These are phyloP conservation scores for Naganishia vaughanmartiniae DNA, from an alignment of 768 basidiomycete species.

Conservation along the genomic window DNA sequence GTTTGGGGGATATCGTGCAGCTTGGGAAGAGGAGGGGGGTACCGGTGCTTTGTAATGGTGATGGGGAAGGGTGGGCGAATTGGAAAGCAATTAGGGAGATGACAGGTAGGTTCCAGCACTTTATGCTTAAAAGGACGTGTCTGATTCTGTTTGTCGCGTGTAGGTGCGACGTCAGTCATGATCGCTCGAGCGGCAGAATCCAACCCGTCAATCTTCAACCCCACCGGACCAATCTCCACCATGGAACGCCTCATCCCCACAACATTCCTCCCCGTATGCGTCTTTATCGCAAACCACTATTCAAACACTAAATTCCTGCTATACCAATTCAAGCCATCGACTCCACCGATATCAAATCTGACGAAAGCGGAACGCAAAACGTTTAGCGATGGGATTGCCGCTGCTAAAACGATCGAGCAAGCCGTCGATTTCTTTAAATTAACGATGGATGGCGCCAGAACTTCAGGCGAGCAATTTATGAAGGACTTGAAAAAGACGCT, in stretches of 20 bases:
- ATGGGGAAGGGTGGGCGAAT: conserved; percentile 76
- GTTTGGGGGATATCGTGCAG: conserved; percentile 79
- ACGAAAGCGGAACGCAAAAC: conserved; percentile 63
- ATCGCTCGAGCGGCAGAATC: conserved; percentile 91
- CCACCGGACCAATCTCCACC: conserved; percentile 61
- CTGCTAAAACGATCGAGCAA: conserved; percentile 58
- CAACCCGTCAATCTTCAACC: conserved; percentile 83
- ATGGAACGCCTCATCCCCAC: conserved; percentile 72
- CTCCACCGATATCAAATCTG: conserved; percentile 55
- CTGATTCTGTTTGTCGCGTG: conserved; percentile 6
- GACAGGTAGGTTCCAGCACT: conserved; percentile 61
- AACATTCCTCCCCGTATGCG: conserved; percentile 52
- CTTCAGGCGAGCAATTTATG: conserved; percentile 12
- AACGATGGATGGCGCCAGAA: conserved; percentile 10
- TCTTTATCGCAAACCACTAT: conserved; percentile 76
- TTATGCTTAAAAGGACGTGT: background rate
- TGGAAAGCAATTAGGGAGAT: conserved; percentile 68
- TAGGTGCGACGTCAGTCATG: conserved; percentile 88
- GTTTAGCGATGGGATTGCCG: conserved; percentile 59
- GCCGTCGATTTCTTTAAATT: conserved; percentile 33
- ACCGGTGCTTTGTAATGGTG: conserved; percentile 92
- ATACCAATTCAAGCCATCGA: conserved; percentile 71
- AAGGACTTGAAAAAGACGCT: conserved; percentile 16
- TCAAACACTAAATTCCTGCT: conserved; percentile 83
- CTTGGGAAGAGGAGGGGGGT: conserved; percentile 76